A percentile compares a stretch with the other conserved stretches of the same genome.
These are phyloP conservation scores for Centella asiatica DNA, from an alignment of 129 eudicot species.

Conservation along the genomic window DNA sequence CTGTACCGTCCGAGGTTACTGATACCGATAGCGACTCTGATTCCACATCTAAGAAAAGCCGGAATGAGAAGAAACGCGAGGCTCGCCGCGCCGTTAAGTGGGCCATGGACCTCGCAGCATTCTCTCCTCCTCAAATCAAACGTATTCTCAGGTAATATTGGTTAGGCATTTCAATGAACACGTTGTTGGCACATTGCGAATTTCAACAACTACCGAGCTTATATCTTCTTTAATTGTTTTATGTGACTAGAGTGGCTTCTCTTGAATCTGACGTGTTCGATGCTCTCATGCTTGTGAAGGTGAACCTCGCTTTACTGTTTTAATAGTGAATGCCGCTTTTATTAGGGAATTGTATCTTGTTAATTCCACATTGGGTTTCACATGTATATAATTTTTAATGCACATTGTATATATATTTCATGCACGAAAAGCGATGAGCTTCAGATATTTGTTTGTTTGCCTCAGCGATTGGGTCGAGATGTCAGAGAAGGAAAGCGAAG, in stretches of 20 bases:
- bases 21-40: conserved; percentile 37
- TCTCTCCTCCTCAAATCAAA: conserved; percentile 65
- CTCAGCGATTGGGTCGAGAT: conserved; percentile 83
- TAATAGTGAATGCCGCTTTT: too few relatives aligned
- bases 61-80: conserved; percentile 81
- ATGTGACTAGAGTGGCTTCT: conserved; percentile 51
- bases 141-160: conserved; percentile 52
- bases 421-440: not conserved
- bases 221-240: not conserved
- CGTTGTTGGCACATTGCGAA: not conserved
- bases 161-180: not conserved
- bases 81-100: conserved; percentile 73
- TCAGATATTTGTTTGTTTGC: conserved; percentile 30
- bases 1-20: conserved; percentile 17
- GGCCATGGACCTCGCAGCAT: conserved; percentile 74
- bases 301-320: conserved; percentile 21
- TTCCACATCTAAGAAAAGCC: conserved; percentile 33
- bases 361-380: too few relatives aligned
- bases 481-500: conserved; percentile 94
- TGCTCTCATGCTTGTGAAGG: conserved; percentile 87
- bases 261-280: conserved; percentile 63
- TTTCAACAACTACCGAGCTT: too few relatives aligned
- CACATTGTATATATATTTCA: not conserved
- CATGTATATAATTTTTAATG: not conserved
- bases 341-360: too few relatives aligned